Conservation (phyloP, 2,329 filamentous ascomycete species). For the Phaeosphaeria sp. region DNA sequence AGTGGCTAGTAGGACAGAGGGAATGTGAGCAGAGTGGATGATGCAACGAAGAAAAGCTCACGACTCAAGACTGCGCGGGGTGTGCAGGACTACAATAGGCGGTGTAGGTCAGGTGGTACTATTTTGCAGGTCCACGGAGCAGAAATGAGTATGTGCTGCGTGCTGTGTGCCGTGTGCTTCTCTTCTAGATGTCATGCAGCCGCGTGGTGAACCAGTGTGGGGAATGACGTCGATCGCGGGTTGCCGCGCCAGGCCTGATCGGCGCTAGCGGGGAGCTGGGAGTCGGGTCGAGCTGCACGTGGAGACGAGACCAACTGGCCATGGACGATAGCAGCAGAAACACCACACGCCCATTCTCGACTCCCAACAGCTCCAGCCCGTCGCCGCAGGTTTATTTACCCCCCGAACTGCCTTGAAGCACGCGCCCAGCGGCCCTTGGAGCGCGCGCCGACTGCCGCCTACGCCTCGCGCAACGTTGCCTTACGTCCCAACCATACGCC, state of each 20-base stretch:
- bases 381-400: not conserved
- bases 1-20: not conserved
- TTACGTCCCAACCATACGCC: slow-evolving; percentile 10
- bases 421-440: not conserved
- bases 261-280: too few species aligned
- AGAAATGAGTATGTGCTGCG: slow-evolving; percentile 5
- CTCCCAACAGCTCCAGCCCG: not conserved
- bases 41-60: not conserved
- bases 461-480: slow-evolving; percentile 30
- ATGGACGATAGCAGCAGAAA: not conserved
- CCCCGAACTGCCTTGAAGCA: not conserved
- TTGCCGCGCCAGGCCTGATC: too few species aligned
- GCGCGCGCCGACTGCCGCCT: slow-evolving; percentile 5
- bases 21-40: not conserved
- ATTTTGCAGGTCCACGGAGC: slow-evolving; percentile 4
- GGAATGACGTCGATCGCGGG: slow-evolving; percentile 19
- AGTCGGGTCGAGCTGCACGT: too few species aligned
- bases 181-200: slow-evolving; percentile 21
- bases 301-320: not conserved
- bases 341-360: not conserved
- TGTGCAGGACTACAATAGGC: slow-evolving; percentile 9
- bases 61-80: not conserved
- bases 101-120: slow-evolving; percentile 25
- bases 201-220: not conserved
- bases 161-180: slow-evolving; percentile 11